Evolutionary conservation across 2,329 filamentous ascomycete genomes (phyloP), one percentile per base, ranked within the genome.

Genomic region (Claviceps arundinis): DNA sequence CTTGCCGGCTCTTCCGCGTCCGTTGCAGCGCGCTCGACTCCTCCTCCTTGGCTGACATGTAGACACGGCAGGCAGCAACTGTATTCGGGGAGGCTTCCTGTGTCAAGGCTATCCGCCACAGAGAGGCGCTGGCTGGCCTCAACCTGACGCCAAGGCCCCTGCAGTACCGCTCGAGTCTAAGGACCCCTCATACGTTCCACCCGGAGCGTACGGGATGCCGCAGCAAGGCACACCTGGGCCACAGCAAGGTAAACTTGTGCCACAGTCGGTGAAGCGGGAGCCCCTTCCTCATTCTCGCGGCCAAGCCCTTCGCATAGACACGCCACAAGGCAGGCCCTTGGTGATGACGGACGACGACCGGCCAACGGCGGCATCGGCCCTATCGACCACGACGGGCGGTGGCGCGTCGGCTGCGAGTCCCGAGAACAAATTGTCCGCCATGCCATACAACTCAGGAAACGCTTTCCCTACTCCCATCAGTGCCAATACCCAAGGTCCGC

Each of bases 81-180:
- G 93, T 69, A 76, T 86, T 52, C 85, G 89, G 55, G 91, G 93
- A 45, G 88, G 87, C 16, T 97, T 97, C 65, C 74, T 87, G 37
- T 98, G 93, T 66, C 85, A 88, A 59, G 93, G 93, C 50, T 98
- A 98, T 68, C 86, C 86, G 63, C 86, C 86, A 51, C 83, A 86
- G 59, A 80, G 88, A 60, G 82, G 83, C 43, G 76, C 80, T 24
- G 65, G 67, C 50, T 93, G 87, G 83, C 81, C 85, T 57, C 94
- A 91, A 68, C 81, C 84, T 37, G 83, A 85, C 55, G 82, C 71
- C 62, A 82, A 85, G 59, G 79, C 82, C 59, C 70, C 75, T 49
- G 79, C 83, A 48, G 77, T 90, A 58, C 87, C 85, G 54, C 76
- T 95, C 48, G 87, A 94, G 68, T 90, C 89, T 19, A 95, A 94